Conservation (phyloP, 2,329 filamentous ascomycete species). For the Verticillium tricorpus region DNA sequence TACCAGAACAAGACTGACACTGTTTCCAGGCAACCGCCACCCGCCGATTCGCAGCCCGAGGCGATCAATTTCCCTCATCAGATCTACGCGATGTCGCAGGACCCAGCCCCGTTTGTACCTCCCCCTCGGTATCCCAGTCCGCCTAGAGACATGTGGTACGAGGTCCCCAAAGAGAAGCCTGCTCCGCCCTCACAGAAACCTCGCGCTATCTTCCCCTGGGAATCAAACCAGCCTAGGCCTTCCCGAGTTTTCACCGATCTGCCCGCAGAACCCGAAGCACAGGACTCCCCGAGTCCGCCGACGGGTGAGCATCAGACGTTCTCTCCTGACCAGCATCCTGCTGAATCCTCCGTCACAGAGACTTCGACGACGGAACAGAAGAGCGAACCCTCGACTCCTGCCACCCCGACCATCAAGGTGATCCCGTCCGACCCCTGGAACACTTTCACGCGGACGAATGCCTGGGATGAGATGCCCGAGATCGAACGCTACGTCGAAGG, state of each 20-base stretch:
- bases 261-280: conserved; percentile 9
- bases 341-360: conserved; percentile 31
- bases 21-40: conserved; percentile 54
- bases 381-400: conserved; percentile 41
- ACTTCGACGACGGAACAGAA: conserved; percentile 21
- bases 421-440: conserved; percentile 62
- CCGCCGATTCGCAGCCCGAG: conserved; percentile 70
- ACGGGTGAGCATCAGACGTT: conserved; percentile 19
- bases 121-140: conserved; percentile 76
- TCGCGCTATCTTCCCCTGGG: conserved; percentile 86
- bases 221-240: conserved; percentile 58
- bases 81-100: conserved; percentile 79
- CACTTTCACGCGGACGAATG: conserved; percentile 72
- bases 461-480: conserved; percentile 87
- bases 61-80: conserved; percentile 75
- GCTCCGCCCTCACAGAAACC: conserved; percentile 50
- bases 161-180: conserved; percentile 64
- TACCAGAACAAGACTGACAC: neutral
- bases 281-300: conserved; percentile 19
- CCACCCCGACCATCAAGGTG: conserved; percentile 41
- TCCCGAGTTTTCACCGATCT: conserved; percentile 55
- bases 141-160: conserved; percentile 83
- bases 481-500: conserved; percentile 84
- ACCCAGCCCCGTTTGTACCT: conserved; percentile 69
- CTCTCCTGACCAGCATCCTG: conserved; percentile 14